Conservation (phyloP, 139 green algal genomes). For the Micromonas commoda region DNA sequence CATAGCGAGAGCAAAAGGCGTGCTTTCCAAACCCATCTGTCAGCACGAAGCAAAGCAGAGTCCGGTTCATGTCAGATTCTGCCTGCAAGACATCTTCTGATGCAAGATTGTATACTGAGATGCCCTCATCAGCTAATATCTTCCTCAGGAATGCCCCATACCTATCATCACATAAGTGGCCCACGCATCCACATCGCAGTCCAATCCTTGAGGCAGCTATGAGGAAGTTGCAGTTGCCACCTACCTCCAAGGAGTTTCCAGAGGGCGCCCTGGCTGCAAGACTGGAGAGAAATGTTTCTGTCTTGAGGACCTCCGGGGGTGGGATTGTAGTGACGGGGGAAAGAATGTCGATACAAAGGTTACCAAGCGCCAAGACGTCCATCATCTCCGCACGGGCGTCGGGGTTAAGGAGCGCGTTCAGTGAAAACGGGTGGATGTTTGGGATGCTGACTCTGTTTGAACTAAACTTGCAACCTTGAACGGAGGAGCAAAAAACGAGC, state of each 20-base stretch:
- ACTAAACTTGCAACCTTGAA: too few species aligned
- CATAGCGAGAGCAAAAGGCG: conserved; percentile 57
- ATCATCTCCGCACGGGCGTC: too few species aligned
- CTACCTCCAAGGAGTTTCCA: conserved; percentile 56
- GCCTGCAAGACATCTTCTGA: conserved; percentile 35
- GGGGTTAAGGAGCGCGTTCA: too few species aligned
- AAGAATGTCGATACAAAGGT: conserved; percentile 83
- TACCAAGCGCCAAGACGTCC: conserved; percentile 68
- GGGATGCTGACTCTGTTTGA: too few species aligned
- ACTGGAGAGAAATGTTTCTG: not conserved
- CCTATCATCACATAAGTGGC: conserved; percentile 68
- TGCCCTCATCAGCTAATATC: conserved; percentile 49
- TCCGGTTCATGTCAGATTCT: too few species aligned
- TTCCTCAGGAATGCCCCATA: conserved; percentile 73
- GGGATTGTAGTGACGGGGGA: conserved; percentile 30
- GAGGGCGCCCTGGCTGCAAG: not conserved
- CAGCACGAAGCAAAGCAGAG: conserved; percentile 90
- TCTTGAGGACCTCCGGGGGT: not conserved
- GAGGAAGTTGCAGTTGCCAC: conserved; percentile 82
- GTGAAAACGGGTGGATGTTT: too few species aligned
- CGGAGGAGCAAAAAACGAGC: too few species aligned
- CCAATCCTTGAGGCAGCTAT: conserved; percentile 83
- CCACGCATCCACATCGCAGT: conserved; percentile 55
- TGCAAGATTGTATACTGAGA: too few species aligned
- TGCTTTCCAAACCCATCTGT: conserved; percentile 42